Evolutionary conservation across 805 yeast species (phyloP).

Genomic region (Komagataella pastoris): DNA sequence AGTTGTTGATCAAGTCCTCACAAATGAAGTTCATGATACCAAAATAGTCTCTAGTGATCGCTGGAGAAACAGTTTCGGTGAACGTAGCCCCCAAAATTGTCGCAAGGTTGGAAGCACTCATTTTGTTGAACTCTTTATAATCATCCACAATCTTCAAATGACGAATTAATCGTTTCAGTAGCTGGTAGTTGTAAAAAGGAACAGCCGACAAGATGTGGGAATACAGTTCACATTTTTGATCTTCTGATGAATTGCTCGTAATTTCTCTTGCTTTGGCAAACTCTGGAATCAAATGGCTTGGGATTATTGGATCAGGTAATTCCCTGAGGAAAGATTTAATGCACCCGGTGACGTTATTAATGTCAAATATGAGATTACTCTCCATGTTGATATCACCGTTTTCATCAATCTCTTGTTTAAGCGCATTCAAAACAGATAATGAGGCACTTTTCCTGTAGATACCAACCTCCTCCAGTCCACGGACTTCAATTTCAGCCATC

Average conservation of each 20-base stretch:
- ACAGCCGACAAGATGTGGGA: conserved; percentile 19
- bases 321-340: conserved; percentile 77
- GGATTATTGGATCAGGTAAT: conserved; percentile 71
- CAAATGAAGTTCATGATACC: conserved; percentile 42
- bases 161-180: conserved; percentile 50
- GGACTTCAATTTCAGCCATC: conserved; percentile 65
- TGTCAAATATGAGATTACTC: conserved; percentile 37
- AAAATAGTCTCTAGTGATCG: conserved; percentile 30
- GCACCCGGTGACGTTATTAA: conserved; percentile 80
- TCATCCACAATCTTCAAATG: conserved; percentile 63
- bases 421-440: conserved; percentile 27
- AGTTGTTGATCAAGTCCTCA: conserved; percentile 34
- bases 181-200: conserved; percentile 54
- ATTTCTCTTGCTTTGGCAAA: conserved; percentile 27
- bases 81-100: conserved; percentile 69
- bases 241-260: conserved; percentile 8
- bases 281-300: conserved; percentile 48
- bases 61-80: conserved; percentile 40
- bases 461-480: conserved; percentile 87
- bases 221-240: conserved; percentile 14
- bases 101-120: conserved; percentile 84
- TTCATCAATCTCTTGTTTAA: conserved; percentile 30
- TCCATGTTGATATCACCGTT: conserved; percentile 33
- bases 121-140: conserved; percentile 57
- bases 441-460: conserved; percentile 63